Conservation (phyloP, 2,329 filamentous ascomycete species). For the Aspergillus pseudonomiae region DNA sequence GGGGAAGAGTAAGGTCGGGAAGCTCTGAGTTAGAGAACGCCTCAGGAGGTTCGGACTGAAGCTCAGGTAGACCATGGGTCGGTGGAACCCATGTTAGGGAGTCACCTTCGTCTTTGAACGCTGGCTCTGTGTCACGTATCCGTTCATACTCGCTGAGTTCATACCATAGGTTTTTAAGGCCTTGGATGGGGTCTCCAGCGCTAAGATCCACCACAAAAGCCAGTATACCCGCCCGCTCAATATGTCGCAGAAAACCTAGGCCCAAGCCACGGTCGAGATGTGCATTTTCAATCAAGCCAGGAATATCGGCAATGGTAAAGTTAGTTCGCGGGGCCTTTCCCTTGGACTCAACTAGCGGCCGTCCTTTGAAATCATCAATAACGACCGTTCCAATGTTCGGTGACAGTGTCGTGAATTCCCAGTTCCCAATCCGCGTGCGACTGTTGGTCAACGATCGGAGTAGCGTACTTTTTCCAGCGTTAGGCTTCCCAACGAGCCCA, state of each 20-base stretch:
- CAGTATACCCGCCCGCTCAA: conserved; percentile 89
- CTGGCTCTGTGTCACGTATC: conserved; percentile 71
- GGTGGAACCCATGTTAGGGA: conserved; percentile 56
- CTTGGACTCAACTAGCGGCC: conserved; percentile 60
- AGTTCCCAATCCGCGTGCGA: conserved; percentile 84
- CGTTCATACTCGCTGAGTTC: conserved; percentile 90
- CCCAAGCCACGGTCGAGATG: conserved; percentile 91
- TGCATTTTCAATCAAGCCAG: conserved; percentile 87
- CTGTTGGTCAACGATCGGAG: conserved; percentile 85
- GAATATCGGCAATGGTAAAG: conserved; percentile 95
- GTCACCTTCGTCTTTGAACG: conserved; percentile 66
- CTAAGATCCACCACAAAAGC: conserved; percentile 90
- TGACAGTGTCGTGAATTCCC: conserved; percentile 95
- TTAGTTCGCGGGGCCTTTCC: conserved; percentile 66
- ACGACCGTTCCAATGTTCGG: conserved; percentile 96
- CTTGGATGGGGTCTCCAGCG: conserved; percentile 75
- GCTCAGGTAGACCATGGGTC: conserved; percentile 25
- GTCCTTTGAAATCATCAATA: conserved; percentile 81
- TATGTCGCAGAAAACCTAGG: conserved; percentile 87
- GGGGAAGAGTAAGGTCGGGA: conserved; percentile 58
- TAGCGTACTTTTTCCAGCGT: conserved; percentile 93
- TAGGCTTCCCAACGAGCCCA: conserved; percentile 90
- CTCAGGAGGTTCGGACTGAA: conserved; percentile 18
- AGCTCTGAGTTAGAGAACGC: conserved; percentile 29
- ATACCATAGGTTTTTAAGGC: conserved; percentile 81